These are phyloP conservation scores for Fomitopsis palustris DNA, from an alignment of 1,284 basidiomycete species.

Conservation along the genomic window DNA sequence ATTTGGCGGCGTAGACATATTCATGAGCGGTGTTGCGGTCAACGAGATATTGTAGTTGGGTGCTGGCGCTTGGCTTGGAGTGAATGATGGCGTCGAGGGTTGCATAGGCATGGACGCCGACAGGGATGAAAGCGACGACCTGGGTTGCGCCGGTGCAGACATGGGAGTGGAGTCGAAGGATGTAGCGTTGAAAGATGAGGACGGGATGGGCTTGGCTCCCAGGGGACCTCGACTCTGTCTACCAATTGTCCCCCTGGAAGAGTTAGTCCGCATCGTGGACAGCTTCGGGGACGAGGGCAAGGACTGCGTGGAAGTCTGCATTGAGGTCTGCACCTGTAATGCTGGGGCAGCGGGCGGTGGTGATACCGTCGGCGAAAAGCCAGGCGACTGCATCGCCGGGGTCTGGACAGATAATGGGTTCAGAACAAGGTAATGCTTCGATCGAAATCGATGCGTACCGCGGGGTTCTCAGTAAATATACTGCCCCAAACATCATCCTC, in stretches of 20 bases:
- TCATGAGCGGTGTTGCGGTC: too few relatives aligned
- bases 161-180: slow-evolving; percentile 19
- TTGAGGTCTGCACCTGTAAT: slow-evolving; percentile 21
- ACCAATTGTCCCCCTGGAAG: slow-evolving; percentile 18
- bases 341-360: slow-evolving; percentile 8
- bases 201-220: slow-evolving; percentile 34
- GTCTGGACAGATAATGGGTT: slow-evolving; percentile 9
- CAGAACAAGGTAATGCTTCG: not conserved
- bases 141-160: slow-evolving; percentile 8
- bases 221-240: slow-evolving; percentile 33
- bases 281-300: slow-evolving; percentile 38
- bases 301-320: slow-evolving; percentile 34
- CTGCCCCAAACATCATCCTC: slow-evolving; percentile 81
- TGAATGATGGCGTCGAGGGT: slow-evolving; percentile 13
- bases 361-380: slow-evolving; percentile 11
- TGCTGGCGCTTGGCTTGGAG: slow-evolving; percentile 10
- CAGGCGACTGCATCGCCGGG: slow-evolving; percentile 21
- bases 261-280: slow-evolving; percentile 14
- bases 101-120: slow-evolving; percentile 9
- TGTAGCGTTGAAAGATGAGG: slow-evolving; percentile 33
- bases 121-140: slow-evolving; percentile 9
- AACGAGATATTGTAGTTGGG: slow-evolving; percentile 30
- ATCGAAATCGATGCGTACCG: slow-evolving; percentile 26
- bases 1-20: slow-evolving; percentile 20
- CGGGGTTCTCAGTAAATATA: slow-evolving; percentile 49